Conservation (phyloP, 1,139 yeast species). For the Meyerozyma smithsonii region DNA sequence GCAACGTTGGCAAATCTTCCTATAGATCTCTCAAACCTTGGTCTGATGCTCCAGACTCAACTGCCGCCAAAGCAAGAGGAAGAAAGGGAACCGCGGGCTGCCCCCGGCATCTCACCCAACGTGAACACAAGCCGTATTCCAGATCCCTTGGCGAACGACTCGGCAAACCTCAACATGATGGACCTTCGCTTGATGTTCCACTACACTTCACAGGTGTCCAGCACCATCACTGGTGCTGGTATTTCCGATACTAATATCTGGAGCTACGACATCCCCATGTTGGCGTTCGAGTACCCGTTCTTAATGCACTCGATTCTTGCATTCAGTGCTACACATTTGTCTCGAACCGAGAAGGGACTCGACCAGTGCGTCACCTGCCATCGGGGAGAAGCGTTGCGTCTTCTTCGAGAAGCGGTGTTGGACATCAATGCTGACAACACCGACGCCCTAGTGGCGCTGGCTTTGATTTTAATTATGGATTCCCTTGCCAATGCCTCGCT, state of each 20-base stretch:
- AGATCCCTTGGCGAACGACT: slow-evolving; percentile 9
- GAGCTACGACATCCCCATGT: slow-evolving; percentile 80
- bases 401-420: slow-evolving; percentile 79
- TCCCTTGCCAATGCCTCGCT: slow-evolving; percentile 88
- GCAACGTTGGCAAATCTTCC: slow-evolving; percentile 45
- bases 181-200: slow-evolving; percentile 83
- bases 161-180: slow-evolving; percentile 53
- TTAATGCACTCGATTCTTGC: slow-evolving; percentile 89
- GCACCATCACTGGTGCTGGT: slow-evolving; percentile 86
- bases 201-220: slow-evolving; percentile 79
- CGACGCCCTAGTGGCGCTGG: slow-evolving; percentile 90
- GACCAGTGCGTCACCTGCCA: slow-evolving; percentile 85
- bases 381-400: slow-evolving; percentile 77
- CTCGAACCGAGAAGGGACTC: slow-evolving; percentile 69
- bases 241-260: slow-evolving; percentile 83
- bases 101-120: slow-evolving; percentile 29
- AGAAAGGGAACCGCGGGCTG: slow-evolving; percentile 2
- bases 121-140: slow-evolving; percentile 12
- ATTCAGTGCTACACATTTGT: slow-evolving; percentile 85
- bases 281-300: slow-evolving; percentile 85
- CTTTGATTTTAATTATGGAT: slow-evolving; percentile 84
- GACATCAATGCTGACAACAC: slow-evolving; percentile 80
- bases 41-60: slow-evolving; percentile 22
- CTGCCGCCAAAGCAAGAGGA: slow-evolving; percentile 5
- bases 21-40: slow-evolving; percentile 35